Conservation (phyloP, 108 stramenopile genomes). For the Nannochloropsis gaditana region DNA sequence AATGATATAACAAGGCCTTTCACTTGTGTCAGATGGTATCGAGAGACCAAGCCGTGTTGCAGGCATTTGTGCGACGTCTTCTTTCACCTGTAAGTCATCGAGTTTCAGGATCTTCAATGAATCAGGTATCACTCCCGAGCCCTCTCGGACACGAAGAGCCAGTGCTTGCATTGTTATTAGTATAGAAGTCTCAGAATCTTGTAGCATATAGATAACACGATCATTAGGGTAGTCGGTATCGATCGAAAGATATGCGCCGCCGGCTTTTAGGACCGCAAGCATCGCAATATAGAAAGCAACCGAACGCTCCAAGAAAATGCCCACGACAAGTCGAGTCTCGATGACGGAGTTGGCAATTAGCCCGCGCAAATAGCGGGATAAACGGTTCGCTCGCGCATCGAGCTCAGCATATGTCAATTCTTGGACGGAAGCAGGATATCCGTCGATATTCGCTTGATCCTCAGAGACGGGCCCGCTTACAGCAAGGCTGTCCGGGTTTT, state of each 20-base stretch:
- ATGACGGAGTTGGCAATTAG: background rate
- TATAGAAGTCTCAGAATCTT: background rate
- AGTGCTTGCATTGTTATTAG: constrained; percentile 3
- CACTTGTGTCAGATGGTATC: background rate
- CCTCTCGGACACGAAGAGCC: background rate
- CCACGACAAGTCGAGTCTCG: background rate
- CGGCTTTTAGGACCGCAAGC: background rate
- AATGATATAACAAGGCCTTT: background rate
- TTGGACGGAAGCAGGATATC: background rate
- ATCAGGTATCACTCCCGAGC: background rate
- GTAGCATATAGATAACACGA: background rate
- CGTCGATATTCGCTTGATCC: background rate
- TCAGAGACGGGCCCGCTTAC: background rate
- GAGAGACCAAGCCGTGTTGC: background rate
- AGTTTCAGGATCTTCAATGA: background rate
- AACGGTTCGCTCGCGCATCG: background rate
- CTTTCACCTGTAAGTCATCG: background rate
- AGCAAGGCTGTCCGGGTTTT: background rate
- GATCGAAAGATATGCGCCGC: background rate
- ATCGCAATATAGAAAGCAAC: constrained; percentile 10
- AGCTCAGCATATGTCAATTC: background rate
- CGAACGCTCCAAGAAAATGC: background rate
- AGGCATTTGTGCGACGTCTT: background rate
- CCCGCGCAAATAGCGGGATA: background rate
- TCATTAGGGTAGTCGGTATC: background rate